Evolutionary conservation across 768 basidiomycete genomes (phyloP).

Genomic region (Tephrocybe sp.): DNA sequence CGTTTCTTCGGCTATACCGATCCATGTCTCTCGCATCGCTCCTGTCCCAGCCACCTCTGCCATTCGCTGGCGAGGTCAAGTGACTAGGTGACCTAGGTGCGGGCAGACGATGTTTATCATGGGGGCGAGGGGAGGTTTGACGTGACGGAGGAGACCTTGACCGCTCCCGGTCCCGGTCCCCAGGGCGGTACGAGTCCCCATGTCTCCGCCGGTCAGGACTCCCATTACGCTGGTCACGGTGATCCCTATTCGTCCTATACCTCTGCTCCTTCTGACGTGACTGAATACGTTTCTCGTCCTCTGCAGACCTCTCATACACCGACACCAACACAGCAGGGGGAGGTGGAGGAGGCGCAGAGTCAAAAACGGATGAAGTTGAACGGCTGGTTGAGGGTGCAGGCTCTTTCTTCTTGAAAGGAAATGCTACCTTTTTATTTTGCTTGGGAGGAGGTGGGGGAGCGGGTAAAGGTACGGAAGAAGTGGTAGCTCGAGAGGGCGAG

Average conservation of each 20-base stretch:
- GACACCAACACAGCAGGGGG: no score
- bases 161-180: no score
- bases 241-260: slow-evolving; percentile 19
- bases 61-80: slow-evolving; percentile 30
- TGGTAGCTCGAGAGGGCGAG: slow-evolving; percentile 18
- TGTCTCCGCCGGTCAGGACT: slow-evolving; percentile 19
- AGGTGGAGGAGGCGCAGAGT: slow-evolving; percentile 22
- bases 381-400: slow-evolving; percentile 19
- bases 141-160: slow-evolving; percentile 20
- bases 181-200: slow-evolving; percentile 19
- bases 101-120: slow-evolving; percentile 37
- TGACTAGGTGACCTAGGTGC: slow-evolving; percentile 32
- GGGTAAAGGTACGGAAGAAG: slow-evolving; percentile 28
- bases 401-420: slow-evolving; percentile 69
- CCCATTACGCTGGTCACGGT: slow-evolving; percentile 39
- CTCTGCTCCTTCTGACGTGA: slow-evolving; percentile 32
- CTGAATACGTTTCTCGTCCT: slow-evolving; percentile 38
- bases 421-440: slow-evolving; percentile 52
- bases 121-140: slow-evolving; percentile 29
- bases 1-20: slow-evolving; percentile 19
- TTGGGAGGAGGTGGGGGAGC: slow-evolving; percentile 15
- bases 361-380: slow-evolving; percentile 11
- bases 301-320: slow-evolving; percentile 39
- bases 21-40: slow-evolving; percentile 28
- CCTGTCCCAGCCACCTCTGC: slow-evolving; percentile 28